Evolutionary conservation across 164 flowering plant genomes (phyloP).

Genomic region (Vitis amurensis): DNA sequence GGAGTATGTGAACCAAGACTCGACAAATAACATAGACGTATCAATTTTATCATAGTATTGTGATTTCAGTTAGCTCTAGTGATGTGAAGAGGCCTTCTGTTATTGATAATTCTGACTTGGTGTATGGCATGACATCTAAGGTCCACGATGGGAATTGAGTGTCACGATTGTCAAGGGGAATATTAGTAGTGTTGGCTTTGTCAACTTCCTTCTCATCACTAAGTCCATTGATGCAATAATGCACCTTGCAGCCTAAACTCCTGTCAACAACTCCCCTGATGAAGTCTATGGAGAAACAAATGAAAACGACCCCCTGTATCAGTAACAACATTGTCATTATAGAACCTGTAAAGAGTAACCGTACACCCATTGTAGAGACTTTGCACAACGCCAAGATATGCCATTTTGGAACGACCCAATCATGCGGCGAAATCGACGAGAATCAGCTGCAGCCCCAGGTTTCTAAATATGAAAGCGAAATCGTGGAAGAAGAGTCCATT

Average conservation of each 20-base stretch:
- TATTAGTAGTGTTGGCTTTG: no score
- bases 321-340: slow-evolving; percentile 46
- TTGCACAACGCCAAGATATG: slow-evolving; percentile 44
- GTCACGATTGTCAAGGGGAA: slow-evolving; percentile 45
- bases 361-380: slow-evolving; percentile 45
- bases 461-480: background rate
- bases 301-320: no score
- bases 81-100: slow-evolving; percentile 55
- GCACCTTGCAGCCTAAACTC: no score
- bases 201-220: no score
- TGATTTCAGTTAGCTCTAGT: slow-evolving; percentile 48
- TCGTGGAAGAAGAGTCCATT: background rate
- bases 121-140: slow-evolving; percentile 52
- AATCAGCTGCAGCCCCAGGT: background rate
- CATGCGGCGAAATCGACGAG: slow-evolving; percentile 54
- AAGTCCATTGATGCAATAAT: no score
- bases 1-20: slow-evolving; percentile 83
- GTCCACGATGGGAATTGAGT: slow-evolving; percentile 56
- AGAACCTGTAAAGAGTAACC: slow-evolving; percentile 50
- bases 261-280: no score
- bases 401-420: slow-evolving; percentile 63
- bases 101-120: slow-evolving; percentile 86
- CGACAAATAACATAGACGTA: slow-evolving; percentile 41
- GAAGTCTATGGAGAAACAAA: no score
- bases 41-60: slow-evolving; percentile 38